Base-by-base conservation (phyloP, 2,329 filamentous ascomycete genomes). In the Colletotrichum echinochloae region DNA sequence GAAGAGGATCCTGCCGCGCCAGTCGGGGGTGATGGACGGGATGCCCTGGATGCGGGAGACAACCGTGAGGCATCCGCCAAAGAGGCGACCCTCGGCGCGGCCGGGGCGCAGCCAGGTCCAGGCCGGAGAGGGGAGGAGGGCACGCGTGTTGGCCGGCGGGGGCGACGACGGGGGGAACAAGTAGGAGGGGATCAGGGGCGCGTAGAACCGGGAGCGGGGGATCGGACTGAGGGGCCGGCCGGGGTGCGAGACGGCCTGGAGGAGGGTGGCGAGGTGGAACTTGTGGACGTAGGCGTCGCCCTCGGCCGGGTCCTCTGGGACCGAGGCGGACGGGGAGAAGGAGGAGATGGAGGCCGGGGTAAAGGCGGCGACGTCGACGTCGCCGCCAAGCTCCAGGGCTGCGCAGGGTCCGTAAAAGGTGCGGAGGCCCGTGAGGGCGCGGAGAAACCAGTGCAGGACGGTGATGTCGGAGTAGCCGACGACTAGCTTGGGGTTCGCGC, bases 381-480 rank as follows among this genome's bases (percentile, higher is more conserved):
- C 57, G 39, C 79, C 79, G 37, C 80, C 80, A 0, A 84, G 80
- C 70, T 84, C 82, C 1, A 81, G 75, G 56, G 83, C 77, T 2
- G 78, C 74, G 4, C 79, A 77, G 2, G 83, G 83, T 0, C 83
- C 83, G 74, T 84, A 84, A 62, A 84, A 84, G 5, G 82, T 83
- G 49, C 82, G 80, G 44, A 84, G 74, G 0, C 83, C 82, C 0
- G 80, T 76, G 14, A 76, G 33, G 1, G 78, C 78, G 69, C 81
- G 70, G 41, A 84, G 74, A 59, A 81, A 79, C 82, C 83, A 84
- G 74, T 84, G 82, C 44, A 84, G 66, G 39, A 79, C 77, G 1
- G 80, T 81, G 62, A 83, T 83, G 65, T 84, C 82, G 1, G 81
- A 83, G 65, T 78, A 82, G 1, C 82, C 83, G 20, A 83, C 78